Conservation (phyloP, 345 rosid species). For the Populus tremula region DNA sequence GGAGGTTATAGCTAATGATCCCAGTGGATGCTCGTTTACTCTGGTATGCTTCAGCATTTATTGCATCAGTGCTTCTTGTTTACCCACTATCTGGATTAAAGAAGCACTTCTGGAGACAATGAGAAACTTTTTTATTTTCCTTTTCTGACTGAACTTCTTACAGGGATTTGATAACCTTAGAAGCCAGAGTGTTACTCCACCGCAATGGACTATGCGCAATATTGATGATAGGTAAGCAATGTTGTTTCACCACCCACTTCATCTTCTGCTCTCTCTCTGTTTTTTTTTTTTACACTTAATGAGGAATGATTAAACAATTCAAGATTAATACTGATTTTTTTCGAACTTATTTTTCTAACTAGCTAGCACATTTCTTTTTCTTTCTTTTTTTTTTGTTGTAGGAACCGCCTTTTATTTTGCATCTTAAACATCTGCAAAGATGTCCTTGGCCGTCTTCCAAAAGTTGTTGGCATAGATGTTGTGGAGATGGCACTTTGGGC, state of each 20-base stretch:
- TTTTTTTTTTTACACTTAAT: not conserved
- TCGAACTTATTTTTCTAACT: constrained; percentile 2
- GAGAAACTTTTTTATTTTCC: not conserved
- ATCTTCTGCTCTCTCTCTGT: not conserved
- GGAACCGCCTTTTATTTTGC: constrained; percentile 33
- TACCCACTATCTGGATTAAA: not conserved
- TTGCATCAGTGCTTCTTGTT: constrained; percentile 8
- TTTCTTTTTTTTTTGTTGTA: not conserved
- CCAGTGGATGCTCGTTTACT: constrained; percentile 94
- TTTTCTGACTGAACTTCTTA: constrained; percentile 36
- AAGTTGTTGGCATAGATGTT: constrained; percentile 36
- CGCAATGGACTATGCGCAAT: constrained; percentile 99
- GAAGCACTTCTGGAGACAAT: constrained; percentile 16
- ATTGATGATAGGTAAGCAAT: constrained; percentile 75
- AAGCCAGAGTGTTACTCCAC: constrained; percentile 94
- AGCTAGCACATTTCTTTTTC: not conserved
- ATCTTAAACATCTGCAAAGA: constrained; percentile 34
- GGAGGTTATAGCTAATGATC: constrained; percentile 92
- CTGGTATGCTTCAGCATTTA: constrained; percentile 45
- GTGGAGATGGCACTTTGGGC: constrained; percentile 53
- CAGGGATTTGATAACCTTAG: constrained; percentile 99
- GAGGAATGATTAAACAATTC: not conserved
- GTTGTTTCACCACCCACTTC: not conserved
- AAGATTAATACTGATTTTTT: constrained; percentile 5
- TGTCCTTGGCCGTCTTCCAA: constrained; percentile 32